These are phyloP conservation scores for Lagenidium sp. DNA, from an alignment of 352 stramenopile genomes.

Conservation along the genomic window DNA sequence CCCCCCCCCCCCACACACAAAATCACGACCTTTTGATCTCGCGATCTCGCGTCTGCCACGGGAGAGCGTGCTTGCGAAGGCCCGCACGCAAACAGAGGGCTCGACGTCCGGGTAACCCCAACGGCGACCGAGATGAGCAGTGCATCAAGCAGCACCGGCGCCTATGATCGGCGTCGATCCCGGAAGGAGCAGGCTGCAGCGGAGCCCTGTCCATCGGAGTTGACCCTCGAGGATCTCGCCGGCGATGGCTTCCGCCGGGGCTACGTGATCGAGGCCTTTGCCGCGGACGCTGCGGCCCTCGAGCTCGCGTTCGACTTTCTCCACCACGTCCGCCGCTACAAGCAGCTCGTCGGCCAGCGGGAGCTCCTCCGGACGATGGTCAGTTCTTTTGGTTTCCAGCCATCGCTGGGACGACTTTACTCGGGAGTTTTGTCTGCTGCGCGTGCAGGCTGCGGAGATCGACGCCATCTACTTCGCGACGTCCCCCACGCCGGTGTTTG, in stretches of 20 bases:
- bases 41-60: too few relatives aligned
- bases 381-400: constrained; percentile 8
- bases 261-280: constrained; percentile 51
- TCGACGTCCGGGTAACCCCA: background rate
- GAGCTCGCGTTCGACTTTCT: constrained; percentile 54
- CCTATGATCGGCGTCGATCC: too few relatives aligned
- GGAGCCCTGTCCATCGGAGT: background rate
- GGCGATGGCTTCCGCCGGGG: constrained; percentile 42
- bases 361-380: constrained; percentile 36
- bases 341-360: constrained; percentile 30
- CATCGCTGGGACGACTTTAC: too few relatives aligned
- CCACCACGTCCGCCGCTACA: constrained; percentile 42
- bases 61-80: too few relatives aligned
- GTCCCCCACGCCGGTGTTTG: too few relatives aligned
- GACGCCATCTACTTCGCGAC: constrained; percentile 25
- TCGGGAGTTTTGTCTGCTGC: background rate
- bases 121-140: background rate
- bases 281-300: constrained; percentile 37
- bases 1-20: too few relatives aligned
- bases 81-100: background rate
- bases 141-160: background rate
- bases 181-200: background rate
- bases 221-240: constrained; percentile 50
- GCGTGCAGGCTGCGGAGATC: constrained; percentile 36
- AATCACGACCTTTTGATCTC: too few relatives aligned